Evolutionary conservation across 164 flowering plant species (phyloP).

Genomic region (Malania oleifera): DNA sequence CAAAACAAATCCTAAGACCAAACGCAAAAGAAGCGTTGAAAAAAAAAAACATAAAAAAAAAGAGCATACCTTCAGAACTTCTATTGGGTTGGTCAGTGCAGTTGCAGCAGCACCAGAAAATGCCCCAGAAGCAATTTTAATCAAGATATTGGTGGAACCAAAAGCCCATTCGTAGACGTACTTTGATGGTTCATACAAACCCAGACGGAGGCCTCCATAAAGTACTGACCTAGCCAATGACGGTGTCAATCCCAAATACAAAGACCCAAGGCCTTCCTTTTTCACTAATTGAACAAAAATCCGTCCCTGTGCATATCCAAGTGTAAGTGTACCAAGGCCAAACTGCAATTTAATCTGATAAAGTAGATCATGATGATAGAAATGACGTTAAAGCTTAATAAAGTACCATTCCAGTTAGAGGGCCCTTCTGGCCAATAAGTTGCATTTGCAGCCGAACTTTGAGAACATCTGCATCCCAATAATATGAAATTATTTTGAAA

Average conservation of each 20-base stretch:
- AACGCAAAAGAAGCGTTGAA: not conserved
- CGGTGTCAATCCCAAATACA: constrained; percentile 83
- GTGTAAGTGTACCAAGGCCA: constrained; percentile 1
- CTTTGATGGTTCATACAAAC: constrained; percentile 94
- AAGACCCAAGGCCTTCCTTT: constrained; percentile 69
- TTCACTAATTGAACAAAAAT: constrained; percentile 50
- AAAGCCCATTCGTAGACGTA: constrained; percentile 60
- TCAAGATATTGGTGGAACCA: constrained; percentile 72
- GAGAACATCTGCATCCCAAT: constrained; percentile 75
- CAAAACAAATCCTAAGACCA: constrained; percentile 4
- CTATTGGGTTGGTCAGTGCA: constrained; percentile 85
- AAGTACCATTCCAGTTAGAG: constrained; percentile 79
- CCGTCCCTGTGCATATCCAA: constrained; percentile 47
- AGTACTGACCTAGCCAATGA: constrained; percentile 77
- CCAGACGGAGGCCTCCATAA: constrained; percentile 90
- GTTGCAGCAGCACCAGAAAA: constrained; percentile 88
- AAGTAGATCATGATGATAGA: constrained; percentile 3
- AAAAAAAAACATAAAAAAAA: not conserved
- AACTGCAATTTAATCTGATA: constrained; percentile 8
- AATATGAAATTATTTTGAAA: not conserved
- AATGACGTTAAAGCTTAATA: not conserved
- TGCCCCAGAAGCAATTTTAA: constrained; percentile 84
- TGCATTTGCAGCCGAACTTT: constrained; percentile 98
- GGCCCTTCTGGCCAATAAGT: constrained; percentile 90
- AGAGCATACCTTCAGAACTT: constrained; percentile 73